These are phyloP conservation scores for Crithidia thermophila DNA, from an alignment of 208 protist species.

Conservation along the genomic window DNA sequence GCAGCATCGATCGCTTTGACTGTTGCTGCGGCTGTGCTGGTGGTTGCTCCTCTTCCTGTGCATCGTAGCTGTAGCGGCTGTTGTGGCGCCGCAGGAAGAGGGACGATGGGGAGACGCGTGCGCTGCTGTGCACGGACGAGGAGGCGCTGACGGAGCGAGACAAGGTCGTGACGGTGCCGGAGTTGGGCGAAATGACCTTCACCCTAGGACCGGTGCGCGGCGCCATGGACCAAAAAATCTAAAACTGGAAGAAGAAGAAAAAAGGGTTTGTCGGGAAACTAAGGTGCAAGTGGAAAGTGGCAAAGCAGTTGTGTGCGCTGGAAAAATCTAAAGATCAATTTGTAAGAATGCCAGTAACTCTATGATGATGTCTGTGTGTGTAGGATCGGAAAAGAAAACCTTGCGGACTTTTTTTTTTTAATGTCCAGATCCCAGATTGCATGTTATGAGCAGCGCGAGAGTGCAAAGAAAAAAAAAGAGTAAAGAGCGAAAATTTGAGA, in stretches of 20 bases:
- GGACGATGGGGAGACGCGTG: not conserved
- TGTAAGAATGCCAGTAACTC: too few species aligned
- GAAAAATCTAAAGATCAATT: too few species aligned
- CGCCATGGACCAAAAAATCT: constrained; percentile 23
- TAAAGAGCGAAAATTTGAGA: too few species aligned
- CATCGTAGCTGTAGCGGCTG: not conserved
- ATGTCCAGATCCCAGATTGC: too few species aligned
- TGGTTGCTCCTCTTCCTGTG: not conserved
- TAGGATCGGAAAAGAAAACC: too few species aligned
- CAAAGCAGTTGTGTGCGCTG: too few species aligned
- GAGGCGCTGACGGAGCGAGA: constrained; percentile 43
- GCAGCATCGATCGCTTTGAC: not conserved
- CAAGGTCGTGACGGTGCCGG: constrained; percentile 33
- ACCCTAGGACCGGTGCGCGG: constrained; percentile 37
- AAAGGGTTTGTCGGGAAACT: not conserved
- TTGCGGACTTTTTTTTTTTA: too few species aligned
- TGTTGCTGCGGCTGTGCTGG: not conserved
- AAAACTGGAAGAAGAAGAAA: not conserved
- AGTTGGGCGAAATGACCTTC: constrained; percentile 59
- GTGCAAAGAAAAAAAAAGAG: too few species aligned
- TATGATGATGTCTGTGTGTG: too few species aligned
- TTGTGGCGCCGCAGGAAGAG: not conserved
- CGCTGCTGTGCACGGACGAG: constrained; percentile 23
- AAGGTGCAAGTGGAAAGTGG: not conserved
- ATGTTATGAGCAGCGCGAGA: too few species aligned